Percentiles rank a stretch among this genome's conserved stretches.
Conservation (phyloP, 148 eudicot species). For the Vaccinium vitisidaea region DNA sequence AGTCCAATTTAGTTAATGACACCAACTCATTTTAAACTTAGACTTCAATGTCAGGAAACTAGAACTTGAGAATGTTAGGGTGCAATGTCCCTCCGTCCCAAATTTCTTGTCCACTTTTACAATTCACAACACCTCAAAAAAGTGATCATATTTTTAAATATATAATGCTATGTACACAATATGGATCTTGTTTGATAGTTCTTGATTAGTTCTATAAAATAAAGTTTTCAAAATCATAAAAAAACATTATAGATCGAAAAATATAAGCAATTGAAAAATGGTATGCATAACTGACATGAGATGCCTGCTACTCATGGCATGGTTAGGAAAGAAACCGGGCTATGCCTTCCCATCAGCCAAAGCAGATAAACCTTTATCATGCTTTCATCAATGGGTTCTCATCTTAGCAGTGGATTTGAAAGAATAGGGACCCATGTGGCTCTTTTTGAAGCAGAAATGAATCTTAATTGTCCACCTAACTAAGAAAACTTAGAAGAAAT, state of each 20-base stretch:
- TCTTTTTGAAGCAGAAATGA: not conserved
- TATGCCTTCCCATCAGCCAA: not conserved
- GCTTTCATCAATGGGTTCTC: not conserved
- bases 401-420: not conserved
- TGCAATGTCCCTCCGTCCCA: not conserved
- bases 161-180: too few relatives aligned
- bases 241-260: too few relatives aligned
- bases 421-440: not conserved
- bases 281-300: not conserved
- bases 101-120: too few relatives aligned
- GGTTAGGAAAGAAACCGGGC: not conserved
- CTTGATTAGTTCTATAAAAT: too few relatives aligned
- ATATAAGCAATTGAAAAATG: too few relatives aligned
- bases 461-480: slow-evolving; percentile 1
- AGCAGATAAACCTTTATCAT: not conserved
- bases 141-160: too few relatives aligned
- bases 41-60: not conserved
- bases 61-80: not conserved
- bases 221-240: too few relatives aligned
- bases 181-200: too few relatives aligned
- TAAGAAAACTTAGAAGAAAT: not conserved
- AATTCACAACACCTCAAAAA: too few relatives aligned
- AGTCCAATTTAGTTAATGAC: not conserved
- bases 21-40: not conserved
- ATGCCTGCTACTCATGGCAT: slow-evolving; percentile 3